A percentile compares a stretch with the other conserved stretches of the same genome.
These are phyloP conservation scores for Logfia minima DNA, from an alignment of 129 eudicot species.

Conservation along the genomic window DNA sequence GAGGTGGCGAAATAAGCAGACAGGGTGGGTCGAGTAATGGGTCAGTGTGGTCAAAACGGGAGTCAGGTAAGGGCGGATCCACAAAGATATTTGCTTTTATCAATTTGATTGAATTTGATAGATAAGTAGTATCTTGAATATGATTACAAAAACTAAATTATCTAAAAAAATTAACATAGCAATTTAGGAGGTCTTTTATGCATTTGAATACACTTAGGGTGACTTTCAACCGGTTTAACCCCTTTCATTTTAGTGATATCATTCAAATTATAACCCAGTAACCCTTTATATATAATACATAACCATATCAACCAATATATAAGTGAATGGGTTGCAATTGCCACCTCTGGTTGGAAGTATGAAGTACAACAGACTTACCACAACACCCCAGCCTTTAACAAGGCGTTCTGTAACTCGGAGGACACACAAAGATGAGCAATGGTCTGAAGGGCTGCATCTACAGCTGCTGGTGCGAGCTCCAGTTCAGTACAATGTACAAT, in stretches of 20 bases:
- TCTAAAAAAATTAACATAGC: neutral
- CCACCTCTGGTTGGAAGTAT: neutral
- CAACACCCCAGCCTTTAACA: constrained; percentile 84
- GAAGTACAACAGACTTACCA: constrained; percentile 48
- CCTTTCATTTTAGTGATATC: neutral
- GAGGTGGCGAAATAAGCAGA: neutral
- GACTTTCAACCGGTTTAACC: constrained; percentile 1
- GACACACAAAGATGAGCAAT: constrained; percentile 88
- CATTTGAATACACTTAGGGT: neutral
- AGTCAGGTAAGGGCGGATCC: neutral
- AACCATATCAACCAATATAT: neutral
- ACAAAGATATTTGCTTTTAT: neutral
- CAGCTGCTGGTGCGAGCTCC: constrained; percentile 84
- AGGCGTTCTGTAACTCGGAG: constrained; percentile 72
- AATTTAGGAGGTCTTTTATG: neutral
- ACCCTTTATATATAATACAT: neutral
- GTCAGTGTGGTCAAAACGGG: neutral
- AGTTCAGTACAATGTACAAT: constrained; percentile 96
- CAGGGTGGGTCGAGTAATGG: neutral
- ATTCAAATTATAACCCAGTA: neutral
- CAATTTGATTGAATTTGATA: neutral
- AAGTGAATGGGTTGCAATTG: neutral
- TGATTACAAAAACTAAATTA: neutral
- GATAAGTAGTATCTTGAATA: neutral
- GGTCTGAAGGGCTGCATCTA: constrained; percentile 89